phyloP scores from a whole-genome alignment of 225 moss, liverwort and hornwort species.

The Pseudisothecium myosuroides region DNA sequence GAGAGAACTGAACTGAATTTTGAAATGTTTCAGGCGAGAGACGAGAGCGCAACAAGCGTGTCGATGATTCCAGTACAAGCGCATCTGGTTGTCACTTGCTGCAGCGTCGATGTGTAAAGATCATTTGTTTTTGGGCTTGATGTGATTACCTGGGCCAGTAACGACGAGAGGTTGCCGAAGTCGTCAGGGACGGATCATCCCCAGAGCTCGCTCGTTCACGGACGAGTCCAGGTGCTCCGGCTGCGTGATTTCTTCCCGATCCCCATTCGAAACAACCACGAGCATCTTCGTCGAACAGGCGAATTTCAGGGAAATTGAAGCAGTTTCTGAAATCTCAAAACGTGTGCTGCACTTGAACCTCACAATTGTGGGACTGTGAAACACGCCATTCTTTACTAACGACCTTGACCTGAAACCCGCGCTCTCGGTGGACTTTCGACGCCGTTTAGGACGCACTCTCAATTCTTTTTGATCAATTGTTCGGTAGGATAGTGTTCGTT shows the following conservation, averaged over 20 bases:
- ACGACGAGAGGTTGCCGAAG: conserved; percentile 16
- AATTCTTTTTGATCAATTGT: background rate
- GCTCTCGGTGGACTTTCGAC: background rate
- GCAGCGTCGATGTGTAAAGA: background rate
- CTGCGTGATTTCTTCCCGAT: background rate
- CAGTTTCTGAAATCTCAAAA: background rate
- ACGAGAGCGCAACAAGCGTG: background rate
- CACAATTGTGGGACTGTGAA: background rate
- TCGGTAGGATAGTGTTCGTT: background rate
- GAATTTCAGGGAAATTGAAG: background rate
- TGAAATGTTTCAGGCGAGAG: background rate
- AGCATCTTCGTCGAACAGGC: background rate
- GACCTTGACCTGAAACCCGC: background rate
- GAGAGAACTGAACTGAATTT: background rate
- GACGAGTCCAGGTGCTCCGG: conserved; percentile 8
- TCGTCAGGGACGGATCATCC: conserved; percentile 3
- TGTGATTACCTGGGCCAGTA: background rate
- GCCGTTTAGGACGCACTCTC: background rate
- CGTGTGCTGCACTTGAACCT: background rate
- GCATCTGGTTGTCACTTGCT: background rate
- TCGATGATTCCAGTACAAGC: background rate
- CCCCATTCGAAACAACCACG: background rate
- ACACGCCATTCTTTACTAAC: background rate
- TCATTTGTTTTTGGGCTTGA: background rate
- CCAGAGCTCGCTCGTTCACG: background rate